A percentile compares a stretch with the other conserved stretches of the same genome.
Evolutionary conservation across 2,329 filamentous ascomycete species (phyloP).

Genomic region (Trichoderma sp.): DNA sequence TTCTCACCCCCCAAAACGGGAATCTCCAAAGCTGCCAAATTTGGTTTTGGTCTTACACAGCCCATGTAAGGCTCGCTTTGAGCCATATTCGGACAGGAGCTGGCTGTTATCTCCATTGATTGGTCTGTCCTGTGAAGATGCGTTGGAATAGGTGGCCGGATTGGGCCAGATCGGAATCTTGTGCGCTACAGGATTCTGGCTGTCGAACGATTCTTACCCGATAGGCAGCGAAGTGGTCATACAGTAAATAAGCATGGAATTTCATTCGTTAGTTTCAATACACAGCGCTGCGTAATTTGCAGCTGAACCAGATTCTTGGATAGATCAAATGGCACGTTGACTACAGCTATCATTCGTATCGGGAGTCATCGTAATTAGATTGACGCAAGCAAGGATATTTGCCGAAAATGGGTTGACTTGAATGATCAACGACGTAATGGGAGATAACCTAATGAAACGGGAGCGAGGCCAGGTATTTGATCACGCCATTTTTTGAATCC

Average conservation of each 20-base stretch:
- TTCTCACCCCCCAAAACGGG: not conserved
- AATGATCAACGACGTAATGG: not conserved
- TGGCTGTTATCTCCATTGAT: not conserved
- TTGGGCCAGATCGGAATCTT: not conserved
- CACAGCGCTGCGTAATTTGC: not conserved
- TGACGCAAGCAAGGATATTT: not conserved
- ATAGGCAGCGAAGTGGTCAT: not conserved
- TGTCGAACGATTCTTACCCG: not conserved
- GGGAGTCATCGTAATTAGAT: not conserved
- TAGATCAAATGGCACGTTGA: not conserved
- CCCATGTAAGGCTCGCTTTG: not conserved
- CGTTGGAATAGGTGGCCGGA: not conserved
- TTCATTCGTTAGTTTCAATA: not conserved
- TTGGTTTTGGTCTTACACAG: not conserved
- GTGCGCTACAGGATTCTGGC: not conserved
- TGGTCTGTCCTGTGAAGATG: not conserved
- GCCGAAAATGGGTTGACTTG: not conserved
- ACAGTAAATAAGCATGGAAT: not conserved
- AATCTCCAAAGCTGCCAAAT: not conserved
- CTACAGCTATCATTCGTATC: not conserved
- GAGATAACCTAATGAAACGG: not conserved
- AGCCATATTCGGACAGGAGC: not conserved
- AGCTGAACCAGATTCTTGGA: not conserved
- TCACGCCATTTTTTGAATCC: not conserved
- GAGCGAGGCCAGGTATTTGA: fast-evolving